These are phyloP conservation scores for Purpureocillium takamizusanense DNA, from an alignment of 2,329 filamentous ascomycete genomes.

Conservation along the genomic window DNA sequence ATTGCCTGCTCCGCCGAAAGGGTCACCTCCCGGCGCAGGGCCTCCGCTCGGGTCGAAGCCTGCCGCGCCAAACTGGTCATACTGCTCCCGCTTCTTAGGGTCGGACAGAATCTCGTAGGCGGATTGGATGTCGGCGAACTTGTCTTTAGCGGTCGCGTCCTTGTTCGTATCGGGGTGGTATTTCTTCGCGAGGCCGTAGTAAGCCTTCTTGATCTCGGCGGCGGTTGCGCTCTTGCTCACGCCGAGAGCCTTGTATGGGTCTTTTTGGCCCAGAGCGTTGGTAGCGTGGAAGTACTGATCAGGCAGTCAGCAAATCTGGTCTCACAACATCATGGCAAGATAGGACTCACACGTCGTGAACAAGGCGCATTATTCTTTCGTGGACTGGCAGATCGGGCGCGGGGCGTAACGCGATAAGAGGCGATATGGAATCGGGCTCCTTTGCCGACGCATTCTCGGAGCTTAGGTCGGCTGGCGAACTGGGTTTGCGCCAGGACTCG, in stretches of 20 bases:
- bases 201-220: constrained; percentile 93
- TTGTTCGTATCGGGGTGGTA: constrained; percentile 98
- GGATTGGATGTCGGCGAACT: constrained; percentile 84
- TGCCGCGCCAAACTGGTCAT: constrained; percentile 80
- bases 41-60: constrained; percentile 73
- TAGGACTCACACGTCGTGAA: constrained; percentile 18
- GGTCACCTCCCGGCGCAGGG: constrained; percentile 51
- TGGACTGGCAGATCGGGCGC: constrained; percentile 10
- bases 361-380: constrained; percentile 10
- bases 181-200: constrained; percentile 96
- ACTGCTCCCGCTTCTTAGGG: constrained; percentile 85
- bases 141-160: constrained; percentile 85
- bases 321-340: neutral
- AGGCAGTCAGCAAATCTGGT: neutral
- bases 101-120: constrained; percentile 93
- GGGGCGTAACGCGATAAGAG: constrained; percentile 11
- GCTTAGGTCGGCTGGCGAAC: constrained; percentile 26
- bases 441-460: constrained; percentile 30
- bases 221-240: constrained; percentile 74
- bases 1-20: constrained; percentile 54
- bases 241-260: constrained; percentile 83
- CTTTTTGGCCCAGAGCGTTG: constrained; percentile 45
- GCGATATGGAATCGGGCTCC: constrained; percentile 24
- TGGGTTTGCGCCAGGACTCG: constrained; percentile 35
- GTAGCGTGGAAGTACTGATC: constrained; percentile 53